Percentiles rank a stretch among this genome's conserved stretches.
Conservation (phyloP, 768 basidiomycete genomes). For the Naganishia friedmannii region DNA sequence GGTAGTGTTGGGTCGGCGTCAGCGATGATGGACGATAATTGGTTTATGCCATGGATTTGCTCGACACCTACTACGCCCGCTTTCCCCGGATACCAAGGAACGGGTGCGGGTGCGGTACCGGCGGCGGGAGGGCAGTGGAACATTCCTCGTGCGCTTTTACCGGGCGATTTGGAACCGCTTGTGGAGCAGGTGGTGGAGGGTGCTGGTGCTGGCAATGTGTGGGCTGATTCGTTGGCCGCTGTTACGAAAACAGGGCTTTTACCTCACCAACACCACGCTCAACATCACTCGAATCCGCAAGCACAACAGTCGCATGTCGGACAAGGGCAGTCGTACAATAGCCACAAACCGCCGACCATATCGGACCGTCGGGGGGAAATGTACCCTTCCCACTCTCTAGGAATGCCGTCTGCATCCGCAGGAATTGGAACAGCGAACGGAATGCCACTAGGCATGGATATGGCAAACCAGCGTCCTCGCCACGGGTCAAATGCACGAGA, state of each 20-base stretch:
- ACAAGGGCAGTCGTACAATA: too few relatives aligned
- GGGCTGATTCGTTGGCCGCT: neutral
- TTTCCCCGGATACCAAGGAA: neutral
- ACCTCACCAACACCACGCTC: neutral
- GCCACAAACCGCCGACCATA: neutral
- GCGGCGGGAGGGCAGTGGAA: neutral
- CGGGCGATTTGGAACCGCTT: neutral
- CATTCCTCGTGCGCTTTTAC: slow-evolving; percentile 11
- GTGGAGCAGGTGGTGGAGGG: neutral
- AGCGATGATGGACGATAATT: slow-evolving; percentile 18
- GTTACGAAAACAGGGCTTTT: neutral
- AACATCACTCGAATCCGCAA: neutral
- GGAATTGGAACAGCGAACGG: neutral
- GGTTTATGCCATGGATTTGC: slow-evolving; percentile 30
- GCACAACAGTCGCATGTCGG: neutral
- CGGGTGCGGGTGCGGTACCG: neutral
- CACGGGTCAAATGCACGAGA: neutral
- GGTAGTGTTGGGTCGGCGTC: neutral
- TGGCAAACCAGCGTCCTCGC: neutral
- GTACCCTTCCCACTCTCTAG: neutral
- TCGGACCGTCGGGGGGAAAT: neutral
- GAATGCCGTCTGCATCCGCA: neutral
- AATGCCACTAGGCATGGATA: neutral
- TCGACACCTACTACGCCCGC: slow-evolving; percentile 16
- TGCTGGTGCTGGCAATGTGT: neutral